phyloP scores from a whole-genome alignment of 306 rosid genomes.

The Trifolium fragiferum region DNA sequence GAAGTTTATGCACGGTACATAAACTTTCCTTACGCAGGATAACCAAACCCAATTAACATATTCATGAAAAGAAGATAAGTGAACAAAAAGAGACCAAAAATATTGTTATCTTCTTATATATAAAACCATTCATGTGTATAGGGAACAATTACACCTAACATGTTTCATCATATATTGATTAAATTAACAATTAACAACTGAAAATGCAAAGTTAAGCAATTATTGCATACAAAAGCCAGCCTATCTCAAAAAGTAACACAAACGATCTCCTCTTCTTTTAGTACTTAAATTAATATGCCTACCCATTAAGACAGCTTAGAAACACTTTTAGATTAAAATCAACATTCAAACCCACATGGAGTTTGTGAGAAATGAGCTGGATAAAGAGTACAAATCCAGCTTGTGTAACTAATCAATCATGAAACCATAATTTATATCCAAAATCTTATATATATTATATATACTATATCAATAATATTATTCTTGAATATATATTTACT shows the following conservation, averaged over 20 bases:
- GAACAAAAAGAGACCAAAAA: conserved; percentile 25
- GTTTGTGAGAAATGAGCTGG: conserved; percentile 56
- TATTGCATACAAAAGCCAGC: conserved; percentile 53
- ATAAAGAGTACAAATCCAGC: conserved; percentile 37
- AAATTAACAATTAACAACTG: conserved; percentile 16
- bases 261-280: conserved; percentile 30
- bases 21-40: too few relatives aligned
- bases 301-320: conserved; percentile 50
- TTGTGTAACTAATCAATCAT: conserved; percentile 27
- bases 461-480: background rate
- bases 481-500: background rate
- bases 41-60: too few relatives aligned
- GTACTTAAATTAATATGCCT: conserved; percentile 21
- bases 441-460: background rate
- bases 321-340: conserved; percentile 44
- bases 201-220: conserved; percentile 52
- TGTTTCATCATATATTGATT: conserved; percentile 34
- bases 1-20: too few relatives aligned
- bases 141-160: conserved; percentile 56
- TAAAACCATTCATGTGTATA: conserved; percentile 48
- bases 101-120: conserved; percentile 38
- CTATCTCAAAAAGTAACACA: conserved; percentile 44
- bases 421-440: conserved; percentile 1
- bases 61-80: too few relatives aligned
- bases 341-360: conserved; percentile 52